A percentile compares a stretch with the other conserved stretches of the same genome.
Conservation (phyloP, 1,139 yeast species). For the Candida dubliniensis region DNA sequence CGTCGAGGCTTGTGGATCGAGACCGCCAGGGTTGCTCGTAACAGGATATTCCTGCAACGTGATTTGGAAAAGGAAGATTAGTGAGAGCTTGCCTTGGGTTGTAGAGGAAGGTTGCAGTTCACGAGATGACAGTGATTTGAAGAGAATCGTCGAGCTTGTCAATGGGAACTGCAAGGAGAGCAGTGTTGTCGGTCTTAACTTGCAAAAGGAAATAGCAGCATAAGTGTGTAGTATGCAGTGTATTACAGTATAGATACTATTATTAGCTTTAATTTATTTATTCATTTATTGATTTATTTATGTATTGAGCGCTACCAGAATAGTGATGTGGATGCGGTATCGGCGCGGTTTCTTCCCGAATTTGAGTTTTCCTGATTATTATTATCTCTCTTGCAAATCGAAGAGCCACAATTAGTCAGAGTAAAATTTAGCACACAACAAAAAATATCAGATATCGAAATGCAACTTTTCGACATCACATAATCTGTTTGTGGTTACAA, state of each 20-base stretch:
- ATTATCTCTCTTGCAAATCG: background rate
- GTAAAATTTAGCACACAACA: background rate
- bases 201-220: background rate
- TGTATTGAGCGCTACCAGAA: no score
- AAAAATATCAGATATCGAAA: no score
- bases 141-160: constrained; percentile 5
- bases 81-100: constrained; percentile 31
- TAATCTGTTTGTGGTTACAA: no score
- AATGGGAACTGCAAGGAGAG: constrained; percentile 1
- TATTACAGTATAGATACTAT: no score
- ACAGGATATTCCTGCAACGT: constrained; percentile 81
- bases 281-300: no score
- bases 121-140: constrained; percentile 7
- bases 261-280: no score
- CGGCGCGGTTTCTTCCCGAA: background rate
- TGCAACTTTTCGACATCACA: no score
- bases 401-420: background rate
- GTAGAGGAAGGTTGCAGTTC: constrained; percentile 57
- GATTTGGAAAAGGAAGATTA: constrained; percentile 23
- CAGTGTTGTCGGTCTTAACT: background rate
- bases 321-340: no score
- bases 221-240: background rate
- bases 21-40: constrained; percentile 92
- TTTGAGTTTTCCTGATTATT: background rate
- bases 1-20: constrained; percentile 75